These are phyloP conservation scores for Cardamine chenopodiifolia DNA, from an alignment of 345 rosid genomes.

Conservation along the genomic window DNA sequence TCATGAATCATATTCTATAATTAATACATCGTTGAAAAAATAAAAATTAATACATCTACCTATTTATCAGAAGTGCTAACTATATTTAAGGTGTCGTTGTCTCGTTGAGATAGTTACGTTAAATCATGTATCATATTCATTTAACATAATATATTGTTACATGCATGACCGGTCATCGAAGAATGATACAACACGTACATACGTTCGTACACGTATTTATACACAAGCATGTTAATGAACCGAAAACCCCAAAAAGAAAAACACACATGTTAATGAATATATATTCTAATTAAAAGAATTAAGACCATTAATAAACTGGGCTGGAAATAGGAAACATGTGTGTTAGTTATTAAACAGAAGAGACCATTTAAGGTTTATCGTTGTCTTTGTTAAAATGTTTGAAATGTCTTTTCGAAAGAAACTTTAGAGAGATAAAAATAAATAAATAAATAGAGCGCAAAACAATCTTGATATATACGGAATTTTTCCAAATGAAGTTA, in stretches of 20 bases:
- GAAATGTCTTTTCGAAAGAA: not conserved
- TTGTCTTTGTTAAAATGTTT: not conserved
- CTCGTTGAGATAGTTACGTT: slow-evolving; percentile 4
- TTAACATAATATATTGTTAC: not conserved
- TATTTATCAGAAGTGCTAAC: not conserved
- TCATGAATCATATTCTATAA: slow-evolving; percentile 1
- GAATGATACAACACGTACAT: not conserved
- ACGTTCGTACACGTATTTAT: slow-evolving; percentile 6
- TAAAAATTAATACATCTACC: not conserved
- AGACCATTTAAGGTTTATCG: not conserved
- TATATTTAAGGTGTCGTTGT: not conserved
- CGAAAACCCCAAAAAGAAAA: not conserved
- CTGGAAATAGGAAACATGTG: not conserved
- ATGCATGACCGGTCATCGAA: not conserved
- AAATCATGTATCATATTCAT: not conserved
- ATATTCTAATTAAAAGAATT: not conserved
- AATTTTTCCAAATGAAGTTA: not conserved
- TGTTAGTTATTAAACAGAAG: not conserved
- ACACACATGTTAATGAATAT: not conserved
- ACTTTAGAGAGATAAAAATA: not conserved
- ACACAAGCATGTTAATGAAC: slow-evolving; percentile 12
- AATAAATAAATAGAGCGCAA: too few species aligned
- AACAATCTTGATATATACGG: not conserved
- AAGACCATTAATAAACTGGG: not conserved
- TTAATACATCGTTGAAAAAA: not conserved